These are phyloP conservation scores for Talaromyces sp. DNA, from an alignment of 2,329 filamentous ascomycete species.

Conservation along the genomic window DNA sequence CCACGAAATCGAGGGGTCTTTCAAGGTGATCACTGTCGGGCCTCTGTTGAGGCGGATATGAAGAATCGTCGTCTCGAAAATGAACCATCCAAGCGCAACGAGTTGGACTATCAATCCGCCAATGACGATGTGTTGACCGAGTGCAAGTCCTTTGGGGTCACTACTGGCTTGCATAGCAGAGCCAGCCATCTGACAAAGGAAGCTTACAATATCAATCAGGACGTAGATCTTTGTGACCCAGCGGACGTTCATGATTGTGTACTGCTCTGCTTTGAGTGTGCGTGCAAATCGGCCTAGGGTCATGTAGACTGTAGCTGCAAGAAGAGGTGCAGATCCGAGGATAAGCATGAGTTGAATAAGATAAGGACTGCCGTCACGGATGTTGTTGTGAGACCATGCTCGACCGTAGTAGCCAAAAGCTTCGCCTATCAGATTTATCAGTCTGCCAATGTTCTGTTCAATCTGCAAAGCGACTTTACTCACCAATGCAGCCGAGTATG, in stretches of 20 bases:
- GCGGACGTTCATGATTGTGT: slow-evolving; percentile 33
- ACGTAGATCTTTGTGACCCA: slow-evolving; percentile 41
- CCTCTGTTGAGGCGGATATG: neutral
- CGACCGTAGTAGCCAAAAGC: slow-evolving; percentile 38
- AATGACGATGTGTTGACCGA: slow-evolving; percentile 22
- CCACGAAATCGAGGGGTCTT: slow-evolving; percentile 23
- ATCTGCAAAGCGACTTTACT: slow-evolving; percentile 10
- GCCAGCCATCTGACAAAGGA: slow-evolving; percentile 34
- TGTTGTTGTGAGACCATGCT: slow-evolving; percentile 32
- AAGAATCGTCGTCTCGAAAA: neutral
- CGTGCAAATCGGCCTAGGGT: slow-evolving; percentile 40
- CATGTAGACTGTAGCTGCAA: slow-evolving; percentile 41
- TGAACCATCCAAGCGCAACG: neutral
- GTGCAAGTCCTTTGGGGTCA: slow-evolving; percentile 21
- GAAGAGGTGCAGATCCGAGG: slow-evolving; percentile 41
- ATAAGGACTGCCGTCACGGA: slow-evolving; percentile 29
- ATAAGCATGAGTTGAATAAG: slow-evolving; percentile 39
- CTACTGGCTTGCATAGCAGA: slow-evolving; percentile 30
- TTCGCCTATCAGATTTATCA: slow-evolving; percentile 27
- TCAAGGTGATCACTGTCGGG: neutral
- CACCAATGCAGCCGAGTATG: slow-evolving; percentile 38
- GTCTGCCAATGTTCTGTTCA: neutral
- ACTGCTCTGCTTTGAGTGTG: slow-evolving; percentile 34
- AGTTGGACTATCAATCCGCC: slow-evolving; percentile 4
- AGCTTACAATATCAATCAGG: slow-evolving; percentile 34